phyloP scores from a whole-genome alignment of 441 rosid genomes.

The Populus hybrid region DNA sequence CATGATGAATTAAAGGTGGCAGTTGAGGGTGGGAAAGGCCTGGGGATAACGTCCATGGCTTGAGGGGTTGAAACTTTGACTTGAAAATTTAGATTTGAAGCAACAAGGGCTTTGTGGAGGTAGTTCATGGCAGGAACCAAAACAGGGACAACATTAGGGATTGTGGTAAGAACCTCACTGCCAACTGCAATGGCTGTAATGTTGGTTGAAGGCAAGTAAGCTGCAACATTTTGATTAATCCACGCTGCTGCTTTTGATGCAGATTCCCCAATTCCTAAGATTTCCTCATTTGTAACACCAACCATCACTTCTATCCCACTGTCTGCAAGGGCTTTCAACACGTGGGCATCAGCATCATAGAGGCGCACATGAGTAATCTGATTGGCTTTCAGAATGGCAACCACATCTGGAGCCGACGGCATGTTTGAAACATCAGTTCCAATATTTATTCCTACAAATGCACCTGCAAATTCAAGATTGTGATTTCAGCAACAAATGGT shows the following conservation, averaged over 20 bases:
- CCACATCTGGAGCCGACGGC: constrained; percentile 65
- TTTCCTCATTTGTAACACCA: constrained; percentile 71
- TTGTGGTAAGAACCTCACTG: constrained; percentile 72
- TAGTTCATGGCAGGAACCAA: constrained; percentile 74
- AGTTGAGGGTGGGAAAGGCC: constrained; percentile 78
- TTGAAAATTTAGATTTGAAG: constrained; percentile 66
- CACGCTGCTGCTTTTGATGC: constrained; percentile 79
- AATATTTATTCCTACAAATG: constrained; percentile 75
- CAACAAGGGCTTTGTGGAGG: constrained; percentile 83
- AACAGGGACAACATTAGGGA: constrained; percentile 72
- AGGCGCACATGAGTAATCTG: constrained; percentile 84
- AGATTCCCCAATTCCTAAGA: constrained; percentile 68
- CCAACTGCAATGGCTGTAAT: constrained; percentile 93
- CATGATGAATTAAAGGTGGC: constrained; percentile 73
- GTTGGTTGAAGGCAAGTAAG: constrained; percentile 81
- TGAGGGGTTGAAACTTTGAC: constrained; percentile 84
- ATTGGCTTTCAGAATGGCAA: constrained; percentile 46
- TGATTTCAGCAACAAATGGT: constrained; percentile 12
- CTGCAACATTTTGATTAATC: constrained; percentile 75
- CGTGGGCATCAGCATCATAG: constrained; percentile 69
- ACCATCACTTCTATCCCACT: constrained; percentile 77
- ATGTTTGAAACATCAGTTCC: constrained; percentile 69
- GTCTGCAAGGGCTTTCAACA: constrained; percentile 80
- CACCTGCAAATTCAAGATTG: constrained; percentile 45
- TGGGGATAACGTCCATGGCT: constrained; percentile 74